A percentile compares a stretch with the other conserved stretches of the same genome.
These are phyloP conservation scores for Aspergillus hortae DNA, from an alignment of 2,329 filamentous ascomycete genomes.

Conservation along the genomic window DNA sequence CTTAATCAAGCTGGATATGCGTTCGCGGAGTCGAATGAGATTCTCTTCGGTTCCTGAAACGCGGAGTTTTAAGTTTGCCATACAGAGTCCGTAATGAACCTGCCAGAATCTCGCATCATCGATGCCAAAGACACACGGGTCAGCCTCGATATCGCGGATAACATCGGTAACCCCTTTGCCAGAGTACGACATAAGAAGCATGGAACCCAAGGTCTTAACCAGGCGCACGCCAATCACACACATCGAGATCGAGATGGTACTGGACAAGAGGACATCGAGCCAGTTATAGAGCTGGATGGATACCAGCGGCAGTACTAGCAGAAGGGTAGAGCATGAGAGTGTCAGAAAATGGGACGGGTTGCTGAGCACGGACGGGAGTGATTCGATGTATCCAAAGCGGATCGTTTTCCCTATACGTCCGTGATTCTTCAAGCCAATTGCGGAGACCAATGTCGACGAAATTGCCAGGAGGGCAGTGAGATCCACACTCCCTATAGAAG, in stretches of 20 bases:
- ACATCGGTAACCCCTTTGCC: conserved; percentile 64
- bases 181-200: conserved; percentile 90
- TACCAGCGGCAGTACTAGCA: conserved; percentile 78
- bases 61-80: conserved; percentile 85
- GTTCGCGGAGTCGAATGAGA: conserved; percentile 68
- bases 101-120: conserved; percentile 98
- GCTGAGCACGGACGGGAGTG: conserved; percentile 78
- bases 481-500: conserved; percentile 75
- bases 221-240: conserved; percentile 79
- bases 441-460: conserved; percentile 76
- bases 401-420: conserved; percentile 88
- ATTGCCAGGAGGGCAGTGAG: conserved; percentile 78
- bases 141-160: conserved; percentile 78
- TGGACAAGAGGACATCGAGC: conserved; percentile 78
- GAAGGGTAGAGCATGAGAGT: conserved; percentile 74
- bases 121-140: conserved; percentile 70
- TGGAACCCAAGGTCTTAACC: conserved; percentile 80
- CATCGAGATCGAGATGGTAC: conserved; percentile 81
- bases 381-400: conserved; percentile 77
- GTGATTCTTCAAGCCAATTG: conserved; percentile 84
- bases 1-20: conserved; percentile 73
- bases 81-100: conserved; percentile 93
- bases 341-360: conserved; percentile 96
- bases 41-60: conserved; percentile 69
- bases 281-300: conserved; percentile 76